A percentile compares a stretch with the other conserved stretches of the same genome.
Conservation (phyloP, 345 rosid genomes). For the Bretschneidera sinensis region DNA sequence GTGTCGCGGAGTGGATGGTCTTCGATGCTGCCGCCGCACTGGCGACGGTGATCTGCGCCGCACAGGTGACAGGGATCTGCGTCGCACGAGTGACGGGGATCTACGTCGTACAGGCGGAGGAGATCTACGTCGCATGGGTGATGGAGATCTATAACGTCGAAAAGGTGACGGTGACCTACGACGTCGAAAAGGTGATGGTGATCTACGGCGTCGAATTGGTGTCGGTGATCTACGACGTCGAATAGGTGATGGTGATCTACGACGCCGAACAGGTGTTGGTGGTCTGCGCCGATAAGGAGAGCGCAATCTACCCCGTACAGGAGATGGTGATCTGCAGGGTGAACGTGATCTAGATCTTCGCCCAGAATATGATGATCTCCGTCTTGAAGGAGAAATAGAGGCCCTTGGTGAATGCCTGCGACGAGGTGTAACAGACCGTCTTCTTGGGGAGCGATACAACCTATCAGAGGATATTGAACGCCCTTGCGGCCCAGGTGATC, state of each 20-base stretch:
- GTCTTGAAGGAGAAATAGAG: constrained; percentile 53
- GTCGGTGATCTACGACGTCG: constrained; percentile 46
- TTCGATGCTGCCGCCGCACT: constrained; percentile 21
- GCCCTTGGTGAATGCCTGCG: constrained; percentile 39
- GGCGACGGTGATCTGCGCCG: constrained; percentile 25
- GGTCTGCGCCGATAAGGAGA: constrained; percentile 31
- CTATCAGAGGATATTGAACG: constrained; percentile 37
- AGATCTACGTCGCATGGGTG: constrained; percentile 26
- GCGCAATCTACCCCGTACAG: constrained; percentile 30
- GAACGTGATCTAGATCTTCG: constrained; percentile 54
- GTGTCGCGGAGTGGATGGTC: constrained; percentile 34
- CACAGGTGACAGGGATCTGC: constrained; percentile 10
- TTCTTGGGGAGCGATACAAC: constrained; percentile 32
- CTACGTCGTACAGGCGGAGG: constrained; percentile 21
- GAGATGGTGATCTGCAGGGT: constrained; percentile 31
- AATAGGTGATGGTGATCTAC: constrained; percentile 33
- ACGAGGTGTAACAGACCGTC: constrained; percentile 36
- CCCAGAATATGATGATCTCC: constrained; percentile 40
- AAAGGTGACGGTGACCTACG: constrained; percentile 34
- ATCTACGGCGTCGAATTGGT: constrained; percentile 28
- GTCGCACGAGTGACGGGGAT: constrained; percentile 17
- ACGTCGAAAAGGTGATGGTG: constrained; percentile 30
- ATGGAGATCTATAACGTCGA: constrained; percentile 20
- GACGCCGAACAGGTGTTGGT: constrained; percentile 35
- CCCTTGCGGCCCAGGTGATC: constrained; percentile 42